Conservation (phyloP, 2,329 filamentous ascomycete genomes). For the Dothideomycetes sp. region DNA sequence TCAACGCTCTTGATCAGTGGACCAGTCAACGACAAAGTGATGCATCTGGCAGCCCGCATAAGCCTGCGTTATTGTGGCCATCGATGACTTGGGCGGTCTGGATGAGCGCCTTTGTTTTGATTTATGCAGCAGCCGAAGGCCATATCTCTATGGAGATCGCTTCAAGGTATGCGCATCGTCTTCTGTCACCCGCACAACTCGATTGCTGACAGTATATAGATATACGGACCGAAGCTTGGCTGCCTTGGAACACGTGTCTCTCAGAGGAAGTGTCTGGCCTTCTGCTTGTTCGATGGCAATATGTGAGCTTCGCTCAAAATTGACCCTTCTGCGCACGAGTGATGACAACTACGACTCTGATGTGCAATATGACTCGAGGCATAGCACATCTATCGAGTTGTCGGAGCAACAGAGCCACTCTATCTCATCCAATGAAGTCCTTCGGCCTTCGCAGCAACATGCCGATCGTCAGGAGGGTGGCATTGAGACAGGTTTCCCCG, state of each 20-base stretch:
- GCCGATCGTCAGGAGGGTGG: not conserved
- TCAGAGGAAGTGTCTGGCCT: slow-evolving; percentile 10
- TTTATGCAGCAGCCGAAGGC: slow-evolving; percentile 38
- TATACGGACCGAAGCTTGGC: slow-evolving; percentile 10
- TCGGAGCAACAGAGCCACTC: not conserved
- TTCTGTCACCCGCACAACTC: not conserved
- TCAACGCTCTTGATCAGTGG: slow-evolving; percentile 26
- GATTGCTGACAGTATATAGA: not conserved
- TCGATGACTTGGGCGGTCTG: slow-evolving; percentile 43
- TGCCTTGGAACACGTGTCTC: slow-evolving; percentile 9
- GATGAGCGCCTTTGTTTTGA: slow-evolving; percentile 42
- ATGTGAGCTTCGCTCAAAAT: slow-evolving; percentile 6
- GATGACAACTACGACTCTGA: too few species aligned
- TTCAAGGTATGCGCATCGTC: slow-evolving; percentile 23
- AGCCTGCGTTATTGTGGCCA: slow-evolving; percentile 32
- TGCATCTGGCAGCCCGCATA: slow-evolving; percentile 12
- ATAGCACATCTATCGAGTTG: not conserved
- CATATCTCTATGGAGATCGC: slow-evolving; percentile 29
- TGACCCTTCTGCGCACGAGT: too few species aligned
- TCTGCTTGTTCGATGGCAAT: slow-evolving; percentile 11
- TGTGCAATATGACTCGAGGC: not conserved
- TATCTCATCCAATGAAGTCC: not conserved
- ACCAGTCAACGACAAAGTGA: slow-evolving; percentile 12
- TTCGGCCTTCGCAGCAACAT: not conserved
- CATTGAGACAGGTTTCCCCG: too few species aligned